Evolutionary conservation across 805 yeast genomes (phyloP), one percentile per base, ranked within the genome.

Genomic region (Yarrowia sp.): DNA sequence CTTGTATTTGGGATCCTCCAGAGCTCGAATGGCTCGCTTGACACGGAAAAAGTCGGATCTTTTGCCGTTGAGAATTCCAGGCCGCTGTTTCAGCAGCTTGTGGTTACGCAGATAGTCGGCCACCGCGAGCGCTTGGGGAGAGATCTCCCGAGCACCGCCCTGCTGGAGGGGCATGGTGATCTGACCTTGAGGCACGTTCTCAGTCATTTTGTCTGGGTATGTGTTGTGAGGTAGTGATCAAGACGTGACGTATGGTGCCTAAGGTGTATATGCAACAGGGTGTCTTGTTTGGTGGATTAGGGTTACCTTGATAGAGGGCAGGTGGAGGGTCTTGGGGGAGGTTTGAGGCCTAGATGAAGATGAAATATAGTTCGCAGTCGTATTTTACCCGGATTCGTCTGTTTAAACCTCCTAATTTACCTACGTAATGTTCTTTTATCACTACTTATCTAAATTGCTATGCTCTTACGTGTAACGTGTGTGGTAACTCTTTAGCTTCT

Each of bases 21-120:
- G 80, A 0, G 96, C 96, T 69, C 98, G 80, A 14, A 84, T 77
- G 46, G 90, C 88, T 71, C 99, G 83, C 75, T 93, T 93, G 75
- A 81, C 73, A 69, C 96, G 82, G 82, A 93, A 95, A 75, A 95
- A 92, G 66, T 90, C 96, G 36, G 84, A 82, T 54, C 85, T 85
- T 67, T 83, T 83, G 64, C 88, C 86, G 70, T 87, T 86, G 63
- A 87, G 78, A n/a, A 87, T 75, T 14, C 98, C 98, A 67, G 83
- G 83, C 71, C 99, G 85, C 75, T 87, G 89, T 72, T 93, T 95
- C 68, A 93, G 79, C n/a, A 77, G 75, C 35, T 78, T 73, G 74
- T 89, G 82, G 69, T 84, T 83, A 67, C 93, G 85, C 67, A 92
- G 79, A 67, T 80, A 88, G 62, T 82, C 81, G 41, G 96, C 97